A percentile compares a stretch with the other conserved stretches of the same genome.
Conservation (phyloP, 179 eudicot species). For the Vitellaria paradoxa region DNA sequence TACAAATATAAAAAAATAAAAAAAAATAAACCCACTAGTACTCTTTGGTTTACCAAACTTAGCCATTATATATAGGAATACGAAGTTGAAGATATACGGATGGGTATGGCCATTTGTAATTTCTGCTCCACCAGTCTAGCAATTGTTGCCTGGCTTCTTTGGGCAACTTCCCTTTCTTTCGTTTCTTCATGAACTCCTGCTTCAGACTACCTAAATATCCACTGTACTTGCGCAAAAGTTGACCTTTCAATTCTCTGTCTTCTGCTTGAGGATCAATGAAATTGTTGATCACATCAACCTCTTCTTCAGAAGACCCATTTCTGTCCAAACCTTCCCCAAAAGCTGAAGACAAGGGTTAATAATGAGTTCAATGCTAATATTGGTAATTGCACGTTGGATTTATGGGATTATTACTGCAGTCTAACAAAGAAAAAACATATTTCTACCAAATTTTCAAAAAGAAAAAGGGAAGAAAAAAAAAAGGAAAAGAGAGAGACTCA, state of each 20-base stretch:
- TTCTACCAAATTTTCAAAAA: too few species aligned
- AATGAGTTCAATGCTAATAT: neutral
- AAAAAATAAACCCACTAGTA: too few species aligned
- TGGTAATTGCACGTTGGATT: neutral
- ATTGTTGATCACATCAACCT: constrained; percentile 48
- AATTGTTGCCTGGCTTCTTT: constrained; percentile 89
- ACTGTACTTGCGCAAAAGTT: constrained; percentile 81
- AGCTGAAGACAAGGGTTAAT: constrained; percentile 21
- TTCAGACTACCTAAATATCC: constrained; percentile 88
- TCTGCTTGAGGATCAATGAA: constrained; percentile 79
- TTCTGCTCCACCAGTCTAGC: constrained; percentile 95
- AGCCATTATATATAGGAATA: too few species aligned
- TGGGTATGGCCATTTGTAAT: constrained; percentile 97
- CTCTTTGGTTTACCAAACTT: too few species aligned
- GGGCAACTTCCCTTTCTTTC: constrained; percentile 96
- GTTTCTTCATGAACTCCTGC: constrained; percentile 96
- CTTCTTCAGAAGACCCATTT: constrained; percentile 72
- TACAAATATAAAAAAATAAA: too few species aligned
- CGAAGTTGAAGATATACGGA: constrained; percentile 46
- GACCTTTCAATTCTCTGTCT: constrained; percentile 82
- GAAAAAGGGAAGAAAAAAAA: too few species aligned
- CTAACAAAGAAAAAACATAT: too few species aligned
- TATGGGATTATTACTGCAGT: neutral
- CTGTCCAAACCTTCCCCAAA: constrained; percentile 51
- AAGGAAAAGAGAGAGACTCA: too few species aligned